Base-by-base conservation (phyloP, 2,329 filamentous ascomycete genomes). In the Volutella citrinella region DNA sequence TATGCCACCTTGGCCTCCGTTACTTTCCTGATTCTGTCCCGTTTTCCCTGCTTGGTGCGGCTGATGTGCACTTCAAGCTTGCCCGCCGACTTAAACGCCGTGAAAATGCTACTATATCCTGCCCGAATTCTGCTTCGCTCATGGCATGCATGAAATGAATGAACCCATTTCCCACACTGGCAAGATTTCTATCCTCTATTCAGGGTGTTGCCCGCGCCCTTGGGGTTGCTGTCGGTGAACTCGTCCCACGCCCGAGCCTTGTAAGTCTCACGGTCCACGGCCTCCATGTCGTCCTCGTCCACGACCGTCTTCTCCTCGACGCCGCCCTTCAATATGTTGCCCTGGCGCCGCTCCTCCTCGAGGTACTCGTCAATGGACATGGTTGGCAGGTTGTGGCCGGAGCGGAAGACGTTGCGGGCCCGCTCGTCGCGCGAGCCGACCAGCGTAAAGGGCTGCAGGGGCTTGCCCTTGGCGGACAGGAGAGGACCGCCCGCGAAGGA, bases 321-420 rank as follows among this genome's bases (percentile, higher is more conserved):
- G 19, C 89, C 89, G 21, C 90, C 93, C 56, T 96, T 85, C 35
- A 97, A 87, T 38, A 98, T 90, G 14, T 87, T 87, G 12, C 93
- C 93, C 43, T 86, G 72, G 47, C 78, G 76, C 55, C 77, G 76
- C 67, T 97, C 93, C 62, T 97, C 91, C 32, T 94, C 93, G 12
- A 98, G 70, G 56, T 97, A 98, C 66, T 98, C 93, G 51, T 98
- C 93, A 42, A 98, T 96, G 3, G 80, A 87, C 93, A 98, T 97
- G 4, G 93, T 97, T 1, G 93, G 93, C 38, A 98, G 67, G 63
- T 87, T 96, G 59, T 98, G 93, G 7, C 93, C 88, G 0, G 88
- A 80, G 35, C 87, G 76, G 63, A 98, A 98, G 1, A 98, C 91
- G 4, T 84, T 84, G 38, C 82, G 73, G 40, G 82, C 78, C 39